Base-by-base conservation (phyloP, 306 rosid genomes). In the Prunus fruticosa region DNA sequence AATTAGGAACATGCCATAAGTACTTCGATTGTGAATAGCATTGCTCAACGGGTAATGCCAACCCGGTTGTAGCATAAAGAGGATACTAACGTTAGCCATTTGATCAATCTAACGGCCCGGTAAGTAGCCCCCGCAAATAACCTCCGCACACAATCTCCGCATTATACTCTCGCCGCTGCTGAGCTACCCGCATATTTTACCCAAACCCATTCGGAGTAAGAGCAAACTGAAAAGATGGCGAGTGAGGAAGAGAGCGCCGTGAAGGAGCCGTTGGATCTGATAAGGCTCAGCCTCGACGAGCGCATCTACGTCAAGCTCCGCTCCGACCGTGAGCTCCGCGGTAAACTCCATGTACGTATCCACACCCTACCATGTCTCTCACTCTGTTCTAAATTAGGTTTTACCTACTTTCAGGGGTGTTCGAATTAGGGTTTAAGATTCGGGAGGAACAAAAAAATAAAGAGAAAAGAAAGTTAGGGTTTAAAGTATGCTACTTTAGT, bases 211-310 rank as follows among this genome's bases (percentile, higher is more conserved):
- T 28, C 19, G 69, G 18, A 64, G 27, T 18, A 64, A 30, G 45
- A 28, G 45, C 2, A 6, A 14, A 53, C 65, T 20, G 69, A 10
- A 62, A 69, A 61, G 65, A 91, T 92, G 97, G 85, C 98, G 70
- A 73, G 89, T 46, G 99, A 96, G 80, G 99, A 96, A 84, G 98
- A 96, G 46, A 96, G 98, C 71, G 93, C 98, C 3, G 99, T 96
- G 81, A 96, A 96, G 90, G 99, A 92, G 93, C 99, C 98, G 6
- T 86, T 96, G 93, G 98, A 96, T 96, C 97, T 96, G 62, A 92
- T 96, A 1, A 83, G 99, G 74, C 95, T 96, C 64, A 96, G 99
- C 88, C 97, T 96, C 46, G 99, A 96, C 71, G 99, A 96, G 76
- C 99, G 98, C 76, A 96, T 96, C 86, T 96, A 96, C 71, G 99